Conservation (phyloP, 768 basidiomycete species). For the Basidioascus undulatus region DNA sequence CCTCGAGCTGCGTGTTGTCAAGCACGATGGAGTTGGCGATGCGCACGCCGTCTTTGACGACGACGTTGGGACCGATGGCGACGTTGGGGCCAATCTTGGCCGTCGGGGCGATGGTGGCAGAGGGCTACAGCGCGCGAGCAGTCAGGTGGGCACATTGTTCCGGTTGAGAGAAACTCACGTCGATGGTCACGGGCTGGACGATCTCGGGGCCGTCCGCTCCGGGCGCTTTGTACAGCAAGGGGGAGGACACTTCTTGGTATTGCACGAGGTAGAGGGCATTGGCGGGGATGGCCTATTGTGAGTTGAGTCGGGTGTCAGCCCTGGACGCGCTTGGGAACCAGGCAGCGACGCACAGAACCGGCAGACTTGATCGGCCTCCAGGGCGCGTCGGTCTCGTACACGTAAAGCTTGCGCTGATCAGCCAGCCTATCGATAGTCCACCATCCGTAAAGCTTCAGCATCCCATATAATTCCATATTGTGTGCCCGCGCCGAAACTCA, state of each 20-base stretch:
- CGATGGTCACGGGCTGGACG: conserved; percentile 21
- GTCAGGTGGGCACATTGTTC: too few relatives aligned
- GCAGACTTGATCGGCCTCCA: conserved; percentile 26
- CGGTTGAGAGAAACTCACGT: too few relatives aligned
- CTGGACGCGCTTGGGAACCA: too few relatives aligned
- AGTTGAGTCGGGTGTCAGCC: not conserved
- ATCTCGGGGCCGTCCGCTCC: conserved; percentile 13
- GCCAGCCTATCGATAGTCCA: too few relatives aligned
- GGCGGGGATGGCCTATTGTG: conserved; percentile 22
- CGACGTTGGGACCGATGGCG: conserved; percentile 17
- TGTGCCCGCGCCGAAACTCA: too few relatives aligned
- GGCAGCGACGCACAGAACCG: conserved; percentile 14
- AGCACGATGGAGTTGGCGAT: conserved; percentile 23
- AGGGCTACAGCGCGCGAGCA: too few relatives aligned
- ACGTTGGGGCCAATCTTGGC: conserved; percentile 25
- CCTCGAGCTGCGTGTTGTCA: conserved; percentile 19
- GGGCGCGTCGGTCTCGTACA: conserved; percentile 20
- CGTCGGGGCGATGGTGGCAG: conserved; percentile 19
- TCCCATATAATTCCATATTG: too few relatives aligned
- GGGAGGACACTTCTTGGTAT: conserved; percentile 15
- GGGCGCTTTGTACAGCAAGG: conserved; percentile 2
- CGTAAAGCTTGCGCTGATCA: conserved; percentile 20
- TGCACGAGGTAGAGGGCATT: conserved; percentile 20
- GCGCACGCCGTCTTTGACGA: conserved; percentile 19
- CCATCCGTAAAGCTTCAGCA: too few relatives aligned